Conservation (phyloP, 805 yeast species). For the Isabelozyma heimii region DNA sequence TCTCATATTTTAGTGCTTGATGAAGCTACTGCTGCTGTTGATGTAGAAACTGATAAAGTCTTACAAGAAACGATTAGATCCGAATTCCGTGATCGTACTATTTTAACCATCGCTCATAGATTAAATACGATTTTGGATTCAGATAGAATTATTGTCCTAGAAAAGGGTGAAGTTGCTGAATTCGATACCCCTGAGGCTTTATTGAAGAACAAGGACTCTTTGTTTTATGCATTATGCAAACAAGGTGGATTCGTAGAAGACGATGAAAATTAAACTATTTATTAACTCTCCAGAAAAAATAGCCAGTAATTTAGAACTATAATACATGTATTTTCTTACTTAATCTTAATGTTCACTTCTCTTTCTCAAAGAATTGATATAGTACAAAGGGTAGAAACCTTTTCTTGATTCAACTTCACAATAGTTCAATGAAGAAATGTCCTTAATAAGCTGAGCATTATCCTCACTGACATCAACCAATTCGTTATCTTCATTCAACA, state of each 20-base stretch:
- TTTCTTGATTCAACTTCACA: slow-evolving; percentile 32
- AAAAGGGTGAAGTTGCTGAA: slow-evolving; percentile 72
- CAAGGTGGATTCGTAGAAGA: slow-evolving; percentile 66
- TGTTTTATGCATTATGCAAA: slow-evolving; percentile 77
- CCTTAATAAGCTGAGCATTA: slow-evolving; percentile 11
- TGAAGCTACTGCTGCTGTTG: slow-evolving; percentile 89
- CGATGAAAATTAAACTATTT: not conserved
- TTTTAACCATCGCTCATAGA: slow-evolving; percentile 82
- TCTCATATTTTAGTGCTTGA: slow-evolving; percentile 63
- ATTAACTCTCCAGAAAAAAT: not conserved
- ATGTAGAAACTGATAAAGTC: slow-evolving; percentile 77
- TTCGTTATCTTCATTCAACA: slow-evolving; percentile 16
- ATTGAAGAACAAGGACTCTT: slow-evolving; percentile 60
- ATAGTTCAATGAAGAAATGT: slow-evolving; percentile 23
- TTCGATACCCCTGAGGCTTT: slow-evolving; percentile 71
- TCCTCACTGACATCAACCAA: slow-evolving; percentile 12
- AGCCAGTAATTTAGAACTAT: not conserved
- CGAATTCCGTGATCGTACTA: slow-evolving; percentile 74
- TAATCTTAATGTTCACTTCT: slow-evolving; percentile 54
- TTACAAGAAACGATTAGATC: slow-evolving; percentile 75
- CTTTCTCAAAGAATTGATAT: slow-evolving; percentile 50
- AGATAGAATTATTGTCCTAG: slow-evolving; percentile 73
- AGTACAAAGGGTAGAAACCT: slow-evolving; percentile 49
- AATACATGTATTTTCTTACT: slow-evolving; percentile 1
- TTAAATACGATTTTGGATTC: slow-evolving; percentile 80